These are phyloP conservation scores for Neopestalotiopsis sp. DNA, from an alignment of 2,329 filamentous ascomycete species.

Conservation along the genomic window DNA sequence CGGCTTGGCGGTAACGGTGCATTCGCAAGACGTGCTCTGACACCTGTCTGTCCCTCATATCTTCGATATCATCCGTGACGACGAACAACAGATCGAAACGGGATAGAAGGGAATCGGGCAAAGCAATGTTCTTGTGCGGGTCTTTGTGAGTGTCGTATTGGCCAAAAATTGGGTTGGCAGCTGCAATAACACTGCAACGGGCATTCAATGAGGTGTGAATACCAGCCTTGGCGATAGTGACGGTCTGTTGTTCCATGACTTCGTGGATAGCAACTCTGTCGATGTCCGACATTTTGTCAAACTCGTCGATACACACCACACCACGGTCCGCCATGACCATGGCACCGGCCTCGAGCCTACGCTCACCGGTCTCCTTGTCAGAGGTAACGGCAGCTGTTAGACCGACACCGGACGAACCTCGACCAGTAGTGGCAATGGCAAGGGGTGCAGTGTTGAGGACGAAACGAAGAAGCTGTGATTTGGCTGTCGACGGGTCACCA, in stretches of 20 bases:
- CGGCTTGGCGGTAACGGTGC: conserved; percentile 92
- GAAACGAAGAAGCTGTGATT: conserved; percentile 96
- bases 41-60: conserved; percentile 85
- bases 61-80: conserved; percentile 97
- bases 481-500: conserved; percentile 96
- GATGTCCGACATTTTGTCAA: conserved; percentile 99
- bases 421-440: conserved; percentile 95
- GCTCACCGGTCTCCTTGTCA: conserved; percentile 96
- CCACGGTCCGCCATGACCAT: conserved; percentile 98
- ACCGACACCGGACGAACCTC: conserved; percentile 96
- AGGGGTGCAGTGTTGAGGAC: conserved; percentile 96
- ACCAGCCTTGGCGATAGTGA: conserved; percentile 97
- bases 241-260: conserved; percentile 99
- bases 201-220: conserved; percentile 98
- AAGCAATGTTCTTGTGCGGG: conserved; percentile 96
- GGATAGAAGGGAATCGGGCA: conserved; percentile 93
- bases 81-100: conserved; percentile 99
- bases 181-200: conserved; percentile 93
- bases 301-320: conserved; percentile 98
- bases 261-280: conserved; percentile 98
- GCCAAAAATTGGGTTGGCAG: conserved; percentile 96
- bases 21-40: conserved; percentile 97
- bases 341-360: conserved; percentile 92
- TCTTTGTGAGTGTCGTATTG: conserved; percentile 99
- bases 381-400: conserved; percentile 94